These are phyloP conservation scores for Thalia dealbata DNA, from an alignment of 176 grass and related monocot species.

Conservation along the genomic window DNA sequence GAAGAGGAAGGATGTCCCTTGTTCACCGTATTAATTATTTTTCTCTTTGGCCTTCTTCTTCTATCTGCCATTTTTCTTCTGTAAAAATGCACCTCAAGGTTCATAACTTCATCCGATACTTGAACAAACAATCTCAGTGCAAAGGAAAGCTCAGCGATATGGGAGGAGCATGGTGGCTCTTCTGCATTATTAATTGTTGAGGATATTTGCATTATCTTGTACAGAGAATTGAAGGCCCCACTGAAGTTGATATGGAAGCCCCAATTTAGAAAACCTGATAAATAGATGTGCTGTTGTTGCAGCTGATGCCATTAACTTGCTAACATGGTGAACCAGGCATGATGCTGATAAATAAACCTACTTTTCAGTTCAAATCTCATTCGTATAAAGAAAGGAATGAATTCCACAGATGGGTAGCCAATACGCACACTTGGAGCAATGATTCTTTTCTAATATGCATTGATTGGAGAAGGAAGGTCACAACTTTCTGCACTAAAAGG, in stretches of 20 bases:
- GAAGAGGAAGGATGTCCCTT: background rate
- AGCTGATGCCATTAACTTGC: background rate
- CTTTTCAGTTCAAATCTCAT: no score
- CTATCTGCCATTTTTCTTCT: background rate
- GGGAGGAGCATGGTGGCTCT: no score
- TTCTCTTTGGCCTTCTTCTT: background rate
- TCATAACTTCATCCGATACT: background rate
- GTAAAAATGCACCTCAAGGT: background rate
- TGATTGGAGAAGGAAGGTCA: no score
- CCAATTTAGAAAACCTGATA: background rate
- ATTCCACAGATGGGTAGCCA: no score
- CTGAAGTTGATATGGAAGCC: background rate
- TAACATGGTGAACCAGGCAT: background rate
- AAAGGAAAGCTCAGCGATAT: no score
- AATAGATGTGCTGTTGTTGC: background rate
- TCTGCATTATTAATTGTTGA: background rate
- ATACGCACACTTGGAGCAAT: no score
- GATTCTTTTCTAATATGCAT: no score
- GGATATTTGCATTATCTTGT: background rate
- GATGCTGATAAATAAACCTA: no score
- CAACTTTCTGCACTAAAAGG: no score
- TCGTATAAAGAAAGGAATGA: no score
- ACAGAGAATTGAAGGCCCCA: background rate
- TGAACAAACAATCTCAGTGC: no score
- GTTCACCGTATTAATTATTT: background rate